Evolutionary conservation across 2,329 filamentous ascomycete species (phyloP).

Genomic region (Ilyonectria mors-panacis): DNA sequence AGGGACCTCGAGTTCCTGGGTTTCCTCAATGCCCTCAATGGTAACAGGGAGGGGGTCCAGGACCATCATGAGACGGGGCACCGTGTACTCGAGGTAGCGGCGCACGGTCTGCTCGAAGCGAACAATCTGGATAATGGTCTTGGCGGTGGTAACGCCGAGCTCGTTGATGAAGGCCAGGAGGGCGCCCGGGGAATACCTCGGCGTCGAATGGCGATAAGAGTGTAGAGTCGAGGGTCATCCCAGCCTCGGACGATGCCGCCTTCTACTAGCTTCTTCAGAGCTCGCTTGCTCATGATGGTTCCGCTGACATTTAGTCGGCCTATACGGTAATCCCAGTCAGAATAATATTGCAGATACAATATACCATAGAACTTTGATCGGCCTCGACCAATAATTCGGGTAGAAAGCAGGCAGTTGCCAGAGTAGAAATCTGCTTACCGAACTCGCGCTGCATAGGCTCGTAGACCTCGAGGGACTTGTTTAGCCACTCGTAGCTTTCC

Average conservation of each 20-base stretch:
- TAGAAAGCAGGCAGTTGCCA: neutral
- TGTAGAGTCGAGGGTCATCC: conserved; percentile 94
- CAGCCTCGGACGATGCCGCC: conserved; percentile 86
- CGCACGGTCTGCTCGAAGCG: conserved; percentile 91
- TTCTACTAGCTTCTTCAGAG: conserved; percentile 84
- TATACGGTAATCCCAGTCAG: conserved; percentile 16
- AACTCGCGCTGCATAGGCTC: conserved; percentile 95
- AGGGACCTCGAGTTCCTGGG: conserved; percentile 75
- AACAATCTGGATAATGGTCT: conserved; percentile 82
- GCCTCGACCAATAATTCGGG: neutral
- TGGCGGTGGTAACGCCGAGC: conserved; percentile 88
- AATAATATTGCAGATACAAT: neutral
- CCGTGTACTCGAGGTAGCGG: conserved; percentile 88
- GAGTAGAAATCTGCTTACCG: conserved; percentile 49
- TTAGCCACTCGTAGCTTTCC: conserved; percentile 92
- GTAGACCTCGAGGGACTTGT: conserved; percentile 85
- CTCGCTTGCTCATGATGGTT: conserved; percentile 89
- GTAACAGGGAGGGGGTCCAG: conserved; percentile 87
- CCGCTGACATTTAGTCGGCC: conserved; percentile 77
- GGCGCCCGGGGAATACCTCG: conserved; percentile 91
- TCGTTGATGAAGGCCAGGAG: conserved; percentile 93
- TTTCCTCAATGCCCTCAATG: conserved; percentile 80
- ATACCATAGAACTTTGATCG: too few relatives aligned
- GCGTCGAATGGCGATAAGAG: conserved; percentile 85
- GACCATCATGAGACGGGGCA: conserved; percentile 90